These are phyloP conservation scores for Nicotiana paniculata DNA, from an alignment of 257 asterid species.

Conservation along the genomic window DNA sequence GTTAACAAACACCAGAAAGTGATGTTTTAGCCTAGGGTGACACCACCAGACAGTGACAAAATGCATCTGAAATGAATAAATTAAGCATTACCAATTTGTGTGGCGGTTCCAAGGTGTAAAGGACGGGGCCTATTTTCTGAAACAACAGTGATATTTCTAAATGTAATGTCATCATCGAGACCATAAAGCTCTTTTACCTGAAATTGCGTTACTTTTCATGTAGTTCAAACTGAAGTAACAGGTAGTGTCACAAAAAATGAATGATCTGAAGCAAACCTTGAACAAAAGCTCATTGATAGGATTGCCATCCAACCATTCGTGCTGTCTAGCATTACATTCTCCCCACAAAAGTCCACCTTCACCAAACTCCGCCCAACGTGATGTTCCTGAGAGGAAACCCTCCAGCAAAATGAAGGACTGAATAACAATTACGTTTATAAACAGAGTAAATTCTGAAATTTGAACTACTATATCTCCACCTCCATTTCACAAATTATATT, in stretches of 20 bases:
- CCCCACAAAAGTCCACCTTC: slow-evolving; percentile 99
- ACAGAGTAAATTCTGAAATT: neutral
- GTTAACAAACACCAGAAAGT: slow-evolving; percentile 10
- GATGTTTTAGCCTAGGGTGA: neutral
- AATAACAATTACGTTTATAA: neutral
- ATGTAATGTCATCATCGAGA: slow-evolving; percentile 54
- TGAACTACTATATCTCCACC: too few species aligned
- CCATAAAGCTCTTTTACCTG: slow-evolving; percentile 97
- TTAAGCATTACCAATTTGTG: slow-evolving; percentile 71
- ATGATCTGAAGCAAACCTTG: slow-evolving; percentile 42
- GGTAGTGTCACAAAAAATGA: neutral
- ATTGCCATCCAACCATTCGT: slow-evolving; percentile 85
- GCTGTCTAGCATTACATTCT: slow-evolving; percentile 73
- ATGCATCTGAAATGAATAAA: slow-evolving; percentile 4
- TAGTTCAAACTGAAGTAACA: neutral
- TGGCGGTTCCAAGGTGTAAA: slow-evolving; percentile 89
- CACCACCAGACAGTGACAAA: neutral
- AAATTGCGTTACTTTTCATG: slow-evolving; percentile 14
- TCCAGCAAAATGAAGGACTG: slow-evolving; percentile 11
- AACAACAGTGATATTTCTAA: slow-evolving; percentile 77
- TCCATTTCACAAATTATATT: too few species aligned
- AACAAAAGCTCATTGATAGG: slow-evolving; percentile 55
- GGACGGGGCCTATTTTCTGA: slow-evolving; percentile 91
- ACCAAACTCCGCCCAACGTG: slow-evolving; percentile 98
- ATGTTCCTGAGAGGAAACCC: slow-evolving; percentile 58